Evolutionary conservation across 345 rosid species (phyloP).

Genomic region (Aurinia saxatilis): DNA sequence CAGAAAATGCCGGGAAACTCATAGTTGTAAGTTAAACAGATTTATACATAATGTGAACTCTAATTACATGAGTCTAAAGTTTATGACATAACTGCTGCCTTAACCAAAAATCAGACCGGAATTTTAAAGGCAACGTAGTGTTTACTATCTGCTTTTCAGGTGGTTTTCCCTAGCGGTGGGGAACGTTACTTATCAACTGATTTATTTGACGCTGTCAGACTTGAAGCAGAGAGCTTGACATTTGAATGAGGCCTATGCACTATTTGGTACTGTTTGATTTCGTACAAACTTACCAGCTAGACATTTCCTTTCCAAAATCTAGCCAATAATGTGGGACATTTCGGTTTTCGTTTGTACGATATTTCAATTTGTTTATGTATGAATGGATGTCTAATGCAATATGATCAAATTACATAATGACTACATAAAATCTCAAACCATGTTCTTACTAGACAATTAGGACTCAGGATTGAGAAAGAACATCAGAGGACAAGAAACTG

Average conservation of each 20-base stretch:
- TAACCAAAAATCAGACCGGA: background rate
- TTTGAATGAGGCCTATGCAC: slow-evolving; percentile 19
- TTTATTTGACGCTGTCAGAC: slow-evolving; percentile 47
- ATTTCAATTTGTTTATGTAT: too few relatives aligned
- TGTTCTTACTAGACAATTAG: background rate
- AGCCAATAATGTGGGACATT: background rate
- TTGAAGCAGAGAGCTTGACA: slow-evolving; percentile 45
- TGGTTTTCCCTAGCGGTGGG: slow-evolving; percentile 64
- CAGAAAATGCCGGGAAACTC: slow-evolving; percentile 66
- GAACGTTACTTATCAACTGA: slow-evolving; percentile 65
- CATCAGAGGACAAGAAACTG: slow-evolving; percentile 29
- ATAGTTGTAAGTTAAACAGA: slow-evolving; percentile 41
- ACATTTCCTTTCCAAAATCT: too few relatives aligned
- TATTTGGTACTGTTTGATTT: background rate
- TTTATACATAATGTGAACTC: background rate
- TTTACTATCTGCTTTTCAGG: slow-evolving; percentile 18
- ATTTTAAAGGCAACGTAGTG: background rate
- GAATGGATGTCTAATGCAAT: too few relatives aligned
- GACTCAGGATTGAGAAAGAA: background rate
- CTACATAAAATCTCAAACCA: background rate
- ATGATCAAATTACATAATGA: background rate
- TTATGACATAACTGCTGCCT: background rate
- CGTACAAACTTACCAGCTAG: background rate
- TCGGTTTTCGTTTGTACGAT: too few relatives aligned
- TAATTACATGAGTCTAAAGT: background rate